Evolutionary conservation across 805 yeast genomes (phyloP).

Genomic region (Candida lessepsii): DNA sequence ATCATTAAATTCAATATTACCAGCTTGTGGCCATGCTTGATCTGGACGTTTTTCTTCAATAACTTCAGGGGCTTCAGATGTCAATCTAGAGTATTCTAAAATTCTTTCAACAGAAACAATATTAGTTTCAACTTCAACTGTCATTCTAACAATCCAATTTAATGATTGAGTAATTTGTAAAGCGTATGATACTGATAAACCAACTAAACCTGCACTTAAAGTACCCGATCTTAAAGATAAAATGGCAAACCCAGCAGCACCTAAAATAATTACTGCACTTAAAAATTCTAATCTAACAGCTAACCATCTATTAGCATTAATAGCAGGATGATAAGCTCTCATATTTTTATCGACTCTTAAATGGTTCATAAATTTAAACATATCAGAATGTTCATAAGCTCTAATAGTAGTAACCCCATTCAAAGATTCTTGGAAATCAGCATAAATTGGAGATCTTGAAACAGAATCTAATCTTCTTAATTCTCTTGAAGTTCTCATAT

Average conservation of each 20-base stretch:
- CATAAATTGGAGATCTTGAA: conserved; percentile 76
- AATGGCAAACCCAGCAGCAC: conserved; percentile 82
- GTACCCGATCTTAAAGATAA: conserved; percentile 63
- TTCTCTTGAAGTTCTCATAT: conserved; percentile 75
- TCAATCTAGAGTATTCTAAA: conserved; percentile 76
- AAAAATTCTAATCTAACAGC: conserved; percentile 91
- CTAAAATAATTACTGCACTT: conserved; percentile 84
- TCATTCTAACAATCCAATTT: conserved; percentile 98
- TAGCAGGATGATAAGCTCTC: conserved; percentile 89
- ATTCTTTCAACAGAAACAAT: conserved; percentile 96
- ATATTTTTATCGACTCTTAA: conserved; percentile 79
- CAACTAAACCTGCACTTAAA: conserved; percentile 87
- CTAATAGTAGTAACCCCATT: conserved; percentile 74
- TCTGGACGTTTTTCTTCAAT: conserved; percentile 64
- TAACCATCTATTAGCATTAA: conserved; percentile 95
- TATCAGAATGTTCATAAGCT: conserved; percentile 64
- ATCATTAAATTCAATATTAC: conserved; percentile 35
- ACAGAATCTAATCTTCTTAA: conserved; percentile 79
- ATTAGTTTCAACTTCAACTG: conserved; percentile 96
- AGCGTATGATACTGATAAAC: conserved; percentile 91
- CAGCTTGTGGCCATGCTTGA: conserved; percentile 37
- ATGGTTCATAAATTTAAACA: conserved; percentile 65
- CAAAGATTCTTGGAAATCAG: conserved; percentile 81
- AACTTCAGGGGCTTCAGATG: conserved; percentile 80
- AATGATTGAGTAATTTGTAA: conserved; percentile 88